phyloP scores from a whole-genome alignment of 768 basidiomycete genomes.

The Termitomyces eurrhizus region DNA sequence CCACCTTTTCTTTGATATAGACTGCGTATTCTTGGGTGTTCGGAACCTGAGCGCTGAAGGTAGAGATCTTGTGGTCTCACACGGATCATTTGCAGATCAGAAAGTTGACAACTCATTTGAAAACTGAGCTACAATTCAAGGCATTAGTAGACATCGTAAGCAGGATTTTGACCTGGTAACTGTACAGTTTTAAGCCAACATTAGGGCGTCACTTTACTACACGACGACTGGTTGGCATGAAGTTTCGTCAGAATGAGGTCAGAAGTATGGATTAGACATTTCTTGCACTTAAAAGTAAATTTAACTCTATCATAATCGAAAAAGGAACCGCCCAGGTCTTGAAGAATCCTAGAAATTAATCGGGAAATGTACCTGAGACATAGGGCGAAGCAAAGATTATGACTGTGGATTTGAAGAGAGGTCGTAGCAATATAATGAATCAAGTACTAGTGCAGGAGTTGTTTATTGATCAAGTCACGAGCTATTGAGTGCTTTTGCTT shows the following conservation, averaged over 20 bases:
- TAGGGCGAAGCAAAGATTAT: neutral
- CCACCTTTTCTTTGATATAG: neutral
- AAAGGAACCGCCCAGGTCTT: neutral
- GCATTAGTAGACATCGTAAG: neutral
- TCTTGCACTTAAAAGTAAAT: neutral
- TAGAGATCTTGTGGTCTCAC: neutral
- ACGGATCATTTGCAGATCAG: neutral
- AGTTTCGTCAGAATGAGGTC: neutral
- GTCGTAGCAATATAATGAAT: neutral
- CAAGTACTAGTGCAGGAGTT: neutral
- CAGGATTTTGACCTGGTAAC: neutral
- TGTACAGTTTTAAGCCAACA: neutral
- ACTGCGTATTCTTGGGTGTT: neutral
- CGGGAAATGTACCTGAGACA: too few species aligned
- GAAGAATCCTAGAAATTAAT: neutral
- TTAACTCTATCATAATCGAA: neutral
- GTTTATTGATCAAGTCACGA: neutral
- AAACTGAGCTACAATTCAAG: neutral
- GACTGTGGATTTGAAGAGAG: neutral
- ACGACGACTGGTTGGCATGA: neutral
- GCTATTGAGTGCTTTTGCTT: neutral
- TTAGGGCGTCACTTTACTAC: neutral
- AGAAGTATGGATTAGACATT: neutral
- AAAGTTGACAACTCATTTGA: neutral
- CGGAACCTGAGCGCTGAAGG: neutral